Percentiles rank a stretch among this genome's conserved stretches.
These are phyloP conservation scores for Blastomyces percursus DNA, from an alignment of 2,329 filamentous ascomycete species.

Conservation along the genomic window DNA sequence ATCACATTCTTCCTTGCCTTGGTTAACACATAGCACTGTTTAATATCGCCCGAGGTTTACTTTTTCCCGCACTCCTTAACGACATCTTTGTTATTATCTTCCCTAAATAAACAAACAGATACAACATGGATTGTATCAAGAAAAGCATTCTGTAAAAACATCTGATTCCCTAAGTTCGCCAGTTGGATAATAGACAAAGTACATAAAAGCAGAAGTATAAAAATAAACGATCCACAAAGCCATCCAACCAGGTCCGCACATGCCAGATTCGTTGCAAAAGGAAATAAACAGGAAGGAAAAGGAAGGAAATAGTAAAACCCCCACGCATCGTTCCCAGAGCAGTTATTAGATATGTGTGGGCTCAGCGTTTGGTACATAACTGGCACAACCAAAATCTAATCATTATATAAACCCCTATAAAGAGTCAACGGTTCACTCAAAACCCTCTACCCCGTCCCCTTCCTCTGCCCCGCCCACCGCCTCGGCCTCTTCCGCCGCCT, in stretches of 20 bases:
- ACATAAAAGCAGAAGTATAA: not conserved
- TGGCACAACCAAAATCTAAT: not conserved
- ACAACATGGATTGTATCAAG: not conserved
- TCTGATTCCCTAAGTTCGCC: constrained; percentile 6
- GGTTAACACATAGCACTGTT: not conserved
- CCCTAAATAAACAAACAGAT: not conserved
- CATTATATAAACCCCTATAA: not conserved
- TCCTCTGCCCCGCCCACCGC: constrained; percentile 44
- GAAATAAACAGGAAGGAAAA: constrained; percentile 10
- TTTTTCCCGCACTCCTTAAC: not conserved
- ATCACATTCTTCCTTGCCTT: too few relatives aligned
- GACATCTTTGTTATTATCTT: not conserved
- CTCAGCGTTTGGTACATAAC: not conserved
- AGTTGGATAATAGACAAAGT: not conserved
- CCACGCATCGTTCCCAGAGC: constrained; percentile 1
- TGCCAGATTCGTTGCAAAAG: constrained; percentile 1
- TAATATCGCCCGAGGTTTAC: not conserved
- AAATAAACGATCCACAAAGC: not conserved
- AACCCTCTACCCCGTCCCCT: constrained; percentile 44
- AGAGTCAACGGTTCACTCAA: not conserved
- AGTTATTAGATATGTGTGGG: not conserved
- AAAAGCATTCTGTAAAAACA: not conserved
- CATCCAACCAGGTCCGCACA: constrained; percentile 1
- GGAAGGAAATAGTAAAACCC: constrained; percentile 17
- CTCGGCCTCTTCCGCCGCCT: constrained; percentile 38